A percentile compares a stretch with the other conserved stretches of the same genome.
These are phyloP conservation scores for barley (Hordeum vulgare) DNA, from an alignment of 176 grass and related monocot genomes.

Conservation along the genomic window MorexV3_pseudomolecules_assembly NC_058520.1:579759930-579760429, in stretches of 20 bases:
- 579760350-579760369: conserved; percentile 41
- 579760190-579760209: conserved; percentile 76
- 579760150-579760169: conserved; percentile 23
- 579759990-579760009: conserved; percentile 83
- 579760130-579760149: conserved; percentile 16
- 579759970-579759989: conserved; percentile 41
- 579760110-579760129: conserved; percentile 55
- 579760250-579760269: conserved; percentile 15
- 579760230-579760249: conserved; percentile 47
- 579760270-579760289: conserved; percentile 49
- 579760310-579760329: conserved; percentile 46
- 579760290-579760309: conserved; percentile 59
- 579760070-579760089: conserved; percentile 35
- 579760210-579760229: conserved; percentile 35
- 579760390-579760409: conserved; percentile 73
- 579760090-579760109: conserved; percentile 33
- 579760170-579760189: conserved; percentile 56
- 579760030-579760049: conserved; percentile 56
- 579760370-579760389: conserved; percentile 32
- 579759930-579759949: conserved; percentile 33
- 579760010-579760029: conserved; percentile 38
- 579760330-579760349: conserved; percentile 21
- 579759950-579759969: conserved; percentile 53
- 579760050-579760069: conserved; percentile 31
- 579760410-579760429: conserved; percentile 75